Evolutionary conservation across 495 filamentous ascomycete genomes (phyloP).

Genomic region (Neurospora sp.): DNA sequence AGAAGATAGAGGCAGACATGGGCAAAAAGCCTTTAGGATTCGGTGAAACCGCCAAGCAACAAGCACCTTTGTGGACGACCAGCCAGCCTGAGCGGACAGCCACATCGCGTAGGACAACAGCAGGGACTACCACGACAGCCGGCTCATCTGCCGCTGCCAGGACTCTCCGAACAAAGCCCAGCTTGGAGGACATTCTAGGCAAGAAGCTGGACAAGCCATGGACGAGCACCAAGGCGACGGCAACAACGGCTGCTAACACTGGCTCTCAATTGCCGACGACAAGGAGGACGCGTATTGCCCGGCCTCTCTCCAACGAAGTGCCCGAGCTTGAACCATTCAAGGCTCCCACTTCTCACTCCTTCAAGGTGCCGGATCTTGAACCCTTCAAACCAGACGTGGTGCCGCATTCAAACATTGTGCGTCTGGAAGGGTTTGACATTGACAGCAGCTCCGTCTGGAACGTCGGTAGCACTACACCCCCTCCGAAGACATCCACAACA

Average conservation of each 20-base stretch:
- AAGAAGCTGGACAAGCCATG: not conserved
- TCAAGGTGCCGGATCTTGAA: slow-evolving; percentile 10
- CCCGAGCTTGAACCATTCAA: slow-evolving; percentile 23
- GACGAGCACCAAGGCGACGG: not conserved
- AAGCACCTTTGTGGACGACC: not conserved
- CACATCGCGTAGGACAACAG: not conserved
- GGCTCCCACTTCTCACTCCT: slow-evolving; percentile 9
- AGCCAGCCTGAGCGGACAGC: not conserved
- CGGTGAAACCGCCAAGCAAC: not conserved
- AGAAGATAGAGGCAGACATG: slow-evolving; percentile 22
- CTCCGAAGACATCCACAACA: slow-evolving; percentile 20
- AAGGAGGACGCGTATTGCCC: slow-evolving; percentile 2
- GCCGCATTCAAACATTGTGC: slow-evolving; percentile 29
- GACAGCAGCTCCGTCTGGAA: slow-evolving; percentile 20
- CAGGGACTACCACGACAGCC: not conserved
- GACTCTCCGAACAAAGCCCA: not conserved
- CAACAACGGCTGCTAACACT: not conserved
- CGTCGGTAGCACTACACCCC: not conserved
- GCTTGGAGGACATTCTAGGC: not conserved
- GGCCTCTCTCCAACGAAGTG: slow-evolving; percentile 5
- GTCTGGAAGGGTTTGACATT: slow-evolving; percentile 22
- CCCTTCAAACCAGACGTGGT: slow-evolving; percentile 26
- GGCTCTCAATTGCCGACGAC: not conserved
- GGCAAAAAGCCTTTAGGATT: slow-evolving; percentile 4
- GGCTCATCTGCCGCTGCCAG: not conserved